Evolutionary conservation across 306 rosid genomes (phyloP).

Genomic region (Lablab purpureus): DNA sequence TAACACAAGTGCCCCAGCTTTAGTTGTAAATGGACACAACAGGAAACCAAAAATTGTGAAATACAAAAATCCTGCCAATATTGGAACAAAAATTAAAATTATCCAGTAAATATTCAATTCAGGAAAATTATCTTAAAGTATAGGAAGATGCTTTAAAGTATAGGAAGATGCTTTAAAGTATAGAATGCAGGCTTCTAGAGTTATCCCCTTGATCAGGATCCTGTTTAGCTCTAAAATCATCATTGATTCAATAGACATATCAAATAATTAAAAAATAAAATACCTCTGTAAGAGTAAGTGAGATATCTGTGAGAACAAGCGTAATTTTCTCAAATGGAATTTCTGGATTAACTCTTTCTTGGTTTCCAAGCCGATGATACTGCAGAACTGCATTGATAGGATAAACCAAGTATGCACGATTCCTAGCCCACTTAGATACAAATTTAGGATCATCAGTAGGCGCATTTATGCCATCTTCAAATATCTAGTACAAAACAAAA

Average conservation of each 20-base stretch:
- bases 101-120: background rate
- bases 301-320: conserved; percentile 79
- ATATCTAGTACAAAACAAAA: conserved; percentile 63
- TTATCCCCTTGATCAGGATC: conserved; percentile 5
- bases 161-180: background rate
- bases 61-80: background rate
- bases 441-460: conserved; percentile 58
- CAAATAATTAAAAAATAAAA: conserved; percentile 23
- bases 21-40: background rate
- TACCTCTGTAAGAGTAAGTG: conserved; percentile 92
- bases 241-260: conserved; percentile 37
- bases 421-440: conserved; percentile 78
- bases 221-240: conserved; percentile 27
- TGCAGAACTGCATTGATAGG: conserved; percentile 88
- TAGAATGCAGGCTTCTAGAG: conserved; percentile 24
- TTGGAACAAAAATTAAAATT: conserved; percentile 7
- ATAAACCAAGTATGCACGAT: conserved; percentile 81
- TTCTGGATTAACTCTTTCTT: conserved; percentile 81
- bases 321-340: conserved; percentile 92
- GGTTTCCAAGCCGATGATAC: conserved; percentile 96
- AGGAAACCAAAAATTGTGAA: background rate
- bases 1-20: background rate
- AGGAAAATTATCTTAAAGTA: background rate
- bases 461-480: conserved; percentile 94
- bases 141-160: background rate